Percentiles rank a stretch among this genome's conserved stretches.
These are phyloP conservation scores for Schrenkiella parvula DNA, from an alignment of 345 rosid genomes.

Conservation along the genomic window DNA sequence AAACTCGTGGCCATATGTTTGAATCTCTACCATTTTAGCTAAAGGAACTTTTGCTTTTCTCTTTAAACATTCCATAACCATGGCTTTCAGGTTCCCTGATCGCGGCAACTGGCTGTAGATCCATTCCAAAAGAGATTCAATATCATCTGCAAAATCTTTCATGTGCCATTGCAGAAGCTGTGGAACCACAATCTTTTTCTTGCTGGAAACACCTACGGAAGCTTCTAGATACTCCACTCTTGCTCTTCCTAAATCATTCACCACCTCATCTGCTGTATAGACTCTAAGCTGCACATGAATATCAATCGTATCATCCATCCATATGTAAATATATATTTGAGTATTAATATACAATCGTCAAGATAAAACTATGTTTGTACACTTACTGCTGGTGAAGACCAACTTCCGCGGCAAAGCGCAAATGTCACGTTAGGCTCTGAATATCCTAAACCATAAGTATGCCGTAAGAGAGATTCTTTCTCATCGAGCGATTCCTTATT, in stretches of 20 bases:
- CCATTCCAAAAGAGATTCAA: conserved; percentile 83
- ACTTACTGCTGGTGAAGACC: conserved; percentile 97
- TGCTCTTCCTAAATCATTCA: conserved; percentile 69
- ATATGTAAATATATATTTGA: background rate
- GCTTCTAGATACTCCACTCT: conserved; percentile 81
- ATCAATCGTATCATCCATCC: background rate
- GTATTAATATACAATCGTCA: background rate
- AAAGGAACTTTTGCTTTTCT: conserved; percentile 46
- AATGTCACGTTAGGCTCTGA: conserved; percentile 88
- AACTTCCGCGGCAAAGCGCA: conserved; percentile 85
- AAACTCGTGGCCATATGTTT: conserved; percentile 72
- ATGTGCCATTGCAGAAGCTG: conserved; percentile 87
- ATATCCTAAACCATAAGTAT: conserved; percentile 80
- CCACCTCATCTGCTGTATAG: conserved; percentile 62
- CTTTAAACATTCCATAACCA: conserved; percentile 70
- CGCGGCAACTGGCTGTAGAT: conserved; percentile 79
- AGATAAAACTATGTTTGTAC: background rate
- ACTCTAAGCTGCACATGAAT: conserved; percentile 61
- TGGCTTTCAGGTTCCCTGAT: conserved; percentile 52
- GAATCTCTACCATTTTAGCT: conserved; percentile 59
- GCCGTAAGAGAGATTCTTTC: conserved; percentile 71
- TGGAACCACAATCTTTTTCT: conserved; percentile 74
- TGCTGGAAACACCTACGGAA: conserved; percentile 68
- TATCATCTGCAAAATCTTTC: conserved; percentile 83
- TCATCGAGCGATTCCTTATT: conserved; percentile 57